phyloP scores from a whole-genome alignment of 2,329 filamentous ascomycete genomes.

The Grosmannia huntii region DNA sequence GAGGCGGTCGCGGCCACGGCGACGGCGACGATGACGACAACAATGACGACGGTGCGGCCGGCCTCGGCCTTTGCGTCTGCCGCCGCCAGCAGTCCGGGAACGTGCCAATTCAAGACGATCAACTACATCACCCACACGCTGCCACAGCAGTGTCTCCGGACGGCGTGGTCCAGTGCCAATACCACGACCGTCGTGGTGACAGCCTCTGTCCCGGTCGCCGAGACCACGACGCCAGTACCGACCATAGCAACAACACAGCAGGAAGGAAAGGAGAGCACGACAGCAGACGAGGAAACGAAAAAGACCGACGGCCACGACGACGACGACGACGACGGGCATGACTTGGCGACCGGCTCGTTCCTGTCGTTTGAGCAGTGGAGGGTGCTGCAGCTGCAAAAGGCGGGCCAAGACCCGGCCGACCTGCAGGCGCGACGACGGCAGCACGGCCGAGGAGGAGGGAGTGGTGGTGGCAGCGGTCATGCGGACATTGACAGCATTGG shows the following conservation, averaged over 20 bases:
- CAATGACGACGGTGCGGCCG: neutral
- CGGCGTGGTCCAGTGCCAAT: conserved; percentile 35
- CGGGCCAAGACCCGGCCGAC: conserved; percentile 59
- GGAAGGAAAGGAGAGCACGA: neutral
- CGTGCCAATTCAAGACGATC: conserved; percentile 50
- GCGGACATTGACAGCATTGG: conserved; percentile 62
- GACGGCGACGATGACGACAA: neutral
- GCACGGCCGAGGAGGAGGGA: conserved; percentile 21
- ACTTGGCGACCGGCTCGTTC: conserved; percentile 54
- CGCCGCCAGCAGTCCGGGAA: conserved; percentile 1
- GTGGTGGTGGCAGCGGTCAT: conserved; percentile 19
- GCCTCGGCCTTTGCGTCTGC: neutral
- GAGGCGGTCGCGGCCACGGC: neutral
- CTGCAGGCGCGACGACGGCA: conserved; percentile 40
- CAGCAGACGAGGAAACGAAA: neutral
- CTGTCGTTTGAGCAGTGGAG: conserved; percentile 99
- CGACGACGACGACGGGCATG: conserved; percentile 10
- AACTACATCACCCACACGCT: conserved; percentile 74
- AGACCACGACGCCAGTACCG: neutral
- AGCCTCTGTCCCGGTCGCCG: neutral
- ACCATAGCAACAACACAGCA: neutral
- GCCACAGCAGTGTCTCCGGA: conserved; percentile 62
- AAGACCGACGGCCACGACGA: conserved; percentile 6
- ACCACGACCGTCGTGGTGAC: conserved; percentile 5
- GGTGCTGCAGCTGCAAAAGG: conserved; percentile 76